A percentile compares a stretch with the other conserved stretches of the same genome.
phyloP scores from a whole-genome alignment of 768 basidiomycete genomes.

The Kwoniella sp. region DNA sequence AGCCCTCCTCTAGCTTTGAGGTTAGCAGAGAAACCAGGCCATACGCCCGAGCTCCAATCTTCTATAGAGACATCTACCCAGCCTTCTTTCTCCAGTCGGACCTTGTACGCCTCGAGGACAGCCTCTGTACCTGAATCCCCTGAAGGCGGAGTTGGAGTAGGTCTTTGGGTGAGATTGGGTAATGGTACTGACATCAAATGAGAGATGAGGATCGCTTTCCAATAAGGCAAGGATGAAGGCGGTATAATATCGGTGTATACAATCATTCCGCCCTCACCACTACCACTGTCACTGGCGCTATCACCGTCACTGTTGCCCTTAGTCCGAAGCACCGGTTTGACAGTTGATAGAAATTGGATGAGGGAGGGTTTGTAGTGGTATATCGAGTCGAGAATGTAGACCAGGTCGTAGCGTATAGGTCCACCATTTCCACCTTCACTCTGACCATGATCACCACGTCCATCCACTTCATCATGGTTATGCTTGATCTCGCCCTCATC shows the following conservation, averaged over 20 bases:
- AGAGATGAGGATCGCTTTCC: conserved; percentile 31
- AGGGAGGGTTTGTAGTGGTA: conserved; percentile 48
- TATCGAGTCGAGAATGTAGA: conserved; percentile 49
- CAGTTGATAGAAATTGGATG: conserved; percentile 26
- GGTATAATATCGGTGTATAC: conserved; percentile 48
- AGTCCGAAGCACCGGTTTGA: conserved; percentile 13
- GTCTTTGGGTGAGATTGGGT: conserved; percentile 27
- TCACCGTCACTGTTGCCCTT: not conserved
- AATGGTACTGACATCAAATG: conserved; percentile 33
- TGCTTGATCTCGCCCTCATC: conserved; percentile 5
- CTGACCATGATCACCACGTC: not conserved
- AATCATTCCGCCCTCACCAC: conserved; percentile 24
- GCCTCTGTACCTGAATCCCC: not conserved
- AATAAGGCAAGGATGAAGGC: conserved; percentile 20
- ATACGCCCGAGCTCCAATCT: conserved; percentile 45
- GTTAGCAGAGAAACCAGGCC: conserved; percentile 29
- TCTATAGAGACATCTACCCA: conserved; percentile 32
- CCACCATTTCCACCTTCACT: not conserved
- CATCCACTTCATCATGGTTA: not conserved
- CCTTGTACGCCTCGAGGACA: conserved; percentile 23
- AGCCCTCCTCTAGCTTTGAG: conserved; percentile 23
- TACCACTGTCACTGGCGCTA: not conserved
- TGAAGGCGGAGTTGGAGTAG: not conserved
- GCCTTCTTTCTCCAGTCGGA: conserved; percentile 25
- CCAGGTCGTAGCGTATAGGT: conserved; percentile 40